A percentile compares a stretch with the other conserved stretches of the same genome.
Evolutionary conservation across 495 filamentous ascomycete genomes (phyloP).

Genomic region (Penicillium coprophilum): DNA sequence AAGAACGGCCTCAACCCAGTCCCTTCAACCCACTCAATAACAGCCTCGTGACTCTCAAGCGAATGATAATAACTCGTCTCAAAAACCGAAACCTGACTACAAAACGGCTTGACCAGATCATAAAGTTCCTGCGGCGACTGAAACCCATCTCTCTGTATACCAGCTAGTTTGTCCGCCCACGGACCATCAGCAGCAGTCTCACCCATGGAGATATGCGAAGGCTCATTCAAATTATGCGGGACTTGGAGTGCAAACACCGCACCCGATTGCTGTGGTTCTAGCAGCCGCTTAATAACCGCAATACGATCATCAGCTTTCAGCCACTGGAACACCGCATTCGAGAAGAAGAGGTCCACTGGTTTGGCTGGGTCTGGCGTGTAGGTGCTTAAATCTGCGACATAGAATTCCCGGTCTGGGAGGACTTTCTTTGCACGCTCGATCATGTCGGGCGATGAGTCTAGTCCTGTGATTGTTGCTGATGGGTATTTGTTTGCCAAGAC

Average conservation of each 20-base stretch:
- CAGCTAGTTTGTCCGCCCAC: constrained; percentile 35
- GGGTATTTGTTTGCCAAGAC: constrained; percentile 48
- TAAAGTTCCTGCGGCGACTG: constrained; percentile 48
- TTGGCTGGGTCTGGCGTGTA: constrained; percentile 31
- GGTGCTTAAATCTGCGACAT: constrained; percentile 37
- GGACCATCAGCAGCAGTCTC: constrained; percentile 40
- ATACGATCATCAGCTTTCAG: constrained; percentile 43
- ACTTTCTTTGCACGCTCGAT: constrained; percentile 42
- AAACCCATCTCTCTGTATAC: constrained; percentile 47
- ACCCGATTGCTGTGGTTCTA: constrained; percentile 38
- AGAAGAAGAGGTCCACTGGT: constrained; percentile 48
- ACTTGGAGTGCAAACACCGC: constrained; percentile 56
- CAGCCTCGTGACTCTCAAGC: constrained; percentile 42
- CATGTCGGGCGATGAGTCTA: constrained; percentile 58
- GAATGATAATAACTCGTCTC: constrained; percentile 53
- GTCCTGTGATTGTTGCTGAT: constrained; percentile 41
- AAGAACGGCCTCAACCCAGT: constrained; percentile 54
- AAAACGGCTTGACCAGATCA: constrained; percentile 44
- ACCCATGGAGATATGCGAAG: constrained; percentile 50
- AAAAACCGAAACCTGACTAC: constrained; percentile 46
- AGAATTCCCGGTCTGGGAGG: constrained; percentile 35
- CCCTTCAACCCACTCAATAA: constrained; percentile 59
- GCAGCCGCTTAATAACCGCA: constrained; percentile 38
- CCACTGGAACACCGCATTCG: constrained; percentile 59
- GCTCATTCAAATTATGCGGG: constrained; percentile 51